Conservation (phyloP, 2,329 filamentous ascomycete genomes). For the Colletotrichum sp. region DNA sequence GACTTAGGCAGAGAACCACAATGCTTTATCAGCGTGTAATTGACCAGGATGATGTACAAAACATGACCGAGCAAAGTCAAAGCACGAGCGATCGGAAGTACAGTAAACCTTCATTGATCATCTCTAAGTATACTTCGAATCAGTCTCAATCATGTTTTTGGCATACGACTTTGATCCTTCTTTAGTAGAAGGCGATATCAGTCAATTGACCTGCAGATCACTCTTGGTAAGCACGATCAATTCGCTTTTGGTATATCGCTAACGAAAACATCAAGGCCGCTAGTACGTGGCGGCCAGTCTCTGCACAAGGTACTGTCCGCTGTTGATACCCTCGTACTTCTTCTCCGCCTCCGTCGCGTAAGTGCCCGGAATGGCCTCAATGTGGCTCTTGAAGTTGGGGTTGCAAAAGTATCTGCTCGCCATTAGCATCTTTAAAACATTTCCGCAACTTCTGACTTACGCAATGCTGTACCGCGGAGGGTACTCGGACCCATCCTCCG, state of each 20-base stretch:
- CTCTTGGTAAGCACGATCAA: background rate
- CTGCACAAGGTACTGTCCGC: conserved; percentile 81
- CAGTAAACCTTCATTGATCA: background rate
- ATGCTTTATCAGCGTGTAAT: background rate
- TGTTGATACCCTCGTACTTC: conserved; percentile 80
- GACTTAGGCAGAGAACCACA: background rate
- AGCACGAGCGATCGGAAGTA: background rate
- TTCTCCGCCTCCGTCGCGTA: conserved; percentile 68
- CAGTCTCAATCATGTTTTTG: background rate
- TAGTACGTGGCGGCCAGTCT: conserved; percentile 78
- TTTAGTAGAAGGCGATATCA: background rate
- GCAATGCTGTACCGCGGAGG: conserved; percentile 86
- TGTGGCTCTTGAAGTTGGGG: conserved; percentile 76
- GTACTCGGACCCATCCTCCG: conserved; percentile 60
- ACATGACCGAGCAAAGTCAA: background rate
- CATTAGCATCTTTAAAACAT: background rate
- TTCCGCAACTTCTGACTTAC: conserved; percentile 44
- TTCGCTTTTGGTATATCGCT: background rate
- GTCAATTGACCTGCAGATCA: background rate
- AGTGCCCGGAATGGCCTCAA: conserved; percentile 83
- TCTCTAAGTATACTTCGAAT: background rate
- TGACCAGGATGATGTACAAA: background rate
- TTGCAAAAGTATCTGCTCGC: conserved; percentile 81
- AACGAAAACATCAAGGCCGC: background rate
- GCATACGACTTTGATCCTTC: background rate